Evolutionary conservation across 2,329 filamentous ascomycete species (phyloP), one percentile per base, ranked within the genome.

Genomic region (Pseudopithomyces maydicus): DNA sequence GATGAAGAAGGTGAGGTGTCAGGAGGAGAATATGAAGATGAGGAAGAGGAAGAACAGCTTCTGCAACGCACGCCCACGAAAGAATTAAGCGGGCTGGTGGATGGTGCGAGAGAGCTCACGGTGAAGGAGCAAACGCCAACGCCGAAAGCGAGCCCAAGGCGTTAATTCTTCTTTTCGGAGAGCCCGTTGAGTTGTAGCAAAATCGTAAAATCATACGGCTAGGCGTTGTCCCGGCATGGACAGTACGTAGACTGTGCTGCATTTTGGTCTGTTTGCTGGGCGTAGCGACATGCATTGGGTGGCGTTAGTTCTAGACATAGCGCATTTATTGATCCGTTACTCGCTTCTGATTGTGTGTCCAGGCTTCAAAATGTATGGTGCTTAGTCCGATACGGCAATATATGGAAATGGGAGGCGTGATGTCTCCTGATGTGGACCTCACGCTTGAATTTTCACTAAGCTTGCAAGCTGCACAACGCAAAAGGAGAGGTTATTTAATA

Each of bases 51-150:
- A 17, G 38, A 38, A 6, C 41, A 38, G 23, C 22, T 19, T 11
- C 26, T 43, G 20, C 23, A 22, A 19, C 33, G 50, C 14, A 54
- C 52, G 29, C 49, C 38, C 48, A 65, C 38, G 50, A 58, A 41
- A 20, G 46, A 49, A 20, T 14, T 62, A 2, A 63, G 65, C 22
- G 43, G 52, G 1, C 42, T 59, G 2, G 49, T 38, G 0, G 66
- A 67, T 32, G 53, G 53, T 4, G 41, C 67, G 44, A 57, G 43
- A 19, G 39, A 44, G 8, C 47, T 73, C 39, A 50, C 66, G 14
- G 17, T 70, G 1, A 56, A 47, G 17, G 69, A 73, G 14, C 19
- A 58, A 11, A 64, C 59, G 15, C 63, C 68, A 0, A 70, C 69
- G 29, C 67, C 69, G 3, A 56, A 57, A 43, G 56, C 39, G 6